These are phyloP conservation scores for Kurtzmaniella natalensis DNA, from an alignment of 1,139 yeast species.

Conservation along the genomic window DNA sequence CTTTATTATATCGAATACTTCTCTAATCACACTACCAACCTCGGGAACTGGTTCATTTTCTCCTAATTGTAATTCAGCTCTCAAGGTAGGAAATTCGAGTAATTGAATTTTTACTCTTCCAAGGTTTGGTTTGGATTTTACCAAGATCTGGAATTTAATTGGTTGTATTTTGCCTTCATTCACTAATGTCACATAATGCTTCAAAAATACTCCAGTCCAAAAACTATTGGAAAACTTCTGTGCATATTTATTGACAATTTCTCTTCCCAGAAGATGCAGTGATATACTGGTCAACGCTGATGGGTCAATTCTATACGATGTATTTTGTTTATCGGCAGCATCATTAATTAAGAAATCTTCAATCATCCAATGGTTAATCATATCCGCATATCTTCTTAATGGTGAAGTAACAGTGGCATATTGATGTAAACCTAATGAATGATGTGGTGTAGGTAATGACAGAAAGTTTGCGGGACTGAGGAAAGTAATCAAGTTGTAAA, in stretches of 20 bases:
- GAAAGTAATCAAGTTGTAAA: conserved; percentile 18
- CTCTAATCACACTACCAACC: conserved; percentile 21
- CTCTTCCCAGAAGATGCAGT: conserved; percentile 30
- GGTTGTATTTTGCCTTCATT: conserved; percentile 13
- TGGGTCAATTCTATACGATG: conserved; percentile 8
- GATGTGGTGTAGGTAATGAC: conserved; percentile 44
- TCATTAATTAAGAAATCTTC: conserved; percentile 20
- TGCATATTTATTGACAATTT: conserved; percentile 21
- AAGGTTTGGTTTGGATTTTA: conserved; percentile 23
- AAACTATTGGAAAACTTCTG: conserved; percentile 26
- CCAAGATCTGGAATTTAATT: conserved; percentile 22
- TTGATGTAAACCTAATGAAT: conserved; percentile 56
- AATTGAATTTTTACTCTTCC: conserved; percentile 25
- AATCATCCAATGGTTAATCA: conserved; percentile 65
- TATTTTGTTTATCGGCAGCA: conserved; percentile 9
- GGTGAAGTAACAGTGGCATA: conserved; percentile 90
- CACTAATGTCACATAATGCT: conserved; percentile 20
- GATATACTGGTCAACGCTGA: conserved; percentile 12
- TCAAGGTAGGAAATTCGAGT: conserved; percentile 23
- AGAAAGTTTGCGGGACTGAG: conserved; percentile 30
- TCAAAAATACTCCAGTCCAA: conserved; percentile 38
- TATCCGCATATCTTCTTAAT: conserved; percentile 77
- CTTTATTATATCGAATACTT: conserved; percentile 17
- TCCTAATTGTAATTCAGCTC: conserved; percentile 21
- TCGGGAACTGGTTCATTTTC: conserved; percentile 15